A percentile compares a stretch with the other conserved stretches of the same genome.
These are phyloP conservation scores for Clathrus columnatus DNA, from an alignment of 768 basidiomycete genomes.

Conservation along the genomic window DNA sequence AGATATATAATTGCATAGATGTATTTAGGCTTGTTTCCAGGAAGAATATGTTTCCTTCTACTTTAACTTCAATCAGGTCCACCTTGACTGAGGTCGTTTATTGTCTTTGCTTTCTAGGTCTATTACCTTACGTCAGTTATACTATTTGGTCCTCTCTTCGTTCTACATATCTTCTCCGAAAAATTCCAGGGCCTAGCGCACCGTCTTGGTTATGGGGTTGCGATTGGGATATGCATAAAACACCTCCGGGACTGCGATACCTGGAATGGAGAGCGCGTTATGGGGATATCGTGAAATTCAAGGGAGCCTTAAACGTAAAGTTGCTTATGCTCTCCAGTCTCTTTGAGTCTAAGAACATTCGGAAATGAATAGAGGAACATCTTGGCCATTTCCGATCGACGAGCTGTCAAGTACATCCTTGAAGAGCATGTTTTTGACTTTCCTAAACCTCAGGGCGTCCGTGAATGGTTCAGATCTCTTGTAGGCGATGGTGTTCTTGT, in stretches of 20 bases:
- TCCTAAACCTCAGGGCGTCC: conserved; percentile 54
- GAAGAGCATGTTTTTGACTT: conserved; percentile 48
- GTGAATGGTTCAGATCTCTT: conserved; percentile 54
- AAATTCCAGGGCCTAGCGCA: conserved; percentile 43
- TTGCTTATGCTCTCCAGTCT: neutral
- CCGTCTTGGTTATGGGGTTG: conserved; percentile 13
- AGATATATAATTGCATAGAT: neutral
- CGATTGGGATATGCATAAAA: conserved; percentile 32
- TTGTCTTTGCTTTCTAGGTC: neutral
- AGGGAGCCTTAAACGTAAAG: conserved; percentile 48
- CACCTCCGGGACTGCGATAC: conserved; percentile 45
- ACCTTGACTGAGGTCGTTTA: neutral
- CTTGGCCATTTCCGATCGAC: conserved; percentile 46
- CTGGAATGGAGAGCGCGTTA: conserved; percentile 43
- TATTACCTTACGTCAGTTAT: neutral
- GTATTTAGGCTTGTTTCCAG: neutral
- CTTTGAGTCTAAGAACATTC: neutral
- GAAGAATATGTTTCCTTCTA: neutral
- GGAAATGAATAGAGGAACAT: conserved; percentile 39
- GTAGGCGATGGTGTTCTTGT: conserved; percentile 58
- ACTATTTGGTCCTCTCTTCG: neutral
- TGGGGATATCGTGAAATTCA: conserved; percentile 47
- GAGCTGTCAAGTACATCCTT: conserved; percentile 45
- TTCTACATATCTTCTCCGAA: conserved; percentile 22
- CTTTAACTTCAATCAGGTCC: neutral